phyloP scores from a whole-genome alignment of 345 rosid genomes.

The Pelargonium nanum region DNA sequence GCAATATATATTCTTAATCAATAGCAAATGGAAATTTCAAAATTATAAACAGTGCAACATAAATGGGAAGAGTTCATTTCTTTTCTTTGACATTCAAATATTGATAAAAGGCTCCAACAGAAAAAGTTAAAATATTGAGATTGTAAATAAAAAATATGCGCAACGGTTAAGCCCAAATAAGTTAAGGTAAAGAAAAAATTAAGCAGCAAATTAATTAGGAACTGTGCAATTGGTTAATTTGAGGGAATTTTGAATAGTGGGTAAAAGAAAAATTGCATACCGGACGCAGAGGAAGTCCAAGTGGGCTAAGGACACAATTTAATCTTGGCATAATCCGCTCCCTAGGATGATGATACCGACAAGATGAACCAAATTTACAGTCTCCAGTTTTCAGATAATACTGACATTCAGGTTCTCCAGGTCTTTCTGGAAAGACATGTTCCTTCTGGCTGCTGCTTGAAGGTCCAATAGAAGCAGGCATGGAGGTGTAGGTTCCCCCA shows the following conservation, averaged over 20 bases:
- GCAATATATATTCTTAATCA: too few species aligned
- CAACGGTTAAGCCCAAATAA: too few species aligned
- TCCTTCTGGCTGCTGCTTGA: conserved; percentile 53
- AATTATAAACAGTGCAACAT: too few species aligned
- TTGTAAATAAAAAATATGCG: too few species aligned
- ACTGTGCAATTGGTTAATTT: too few species aligned
- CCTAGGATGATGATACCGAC: conserved; percentile 87
- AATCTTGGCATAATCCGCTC: conserved; percentile 48
- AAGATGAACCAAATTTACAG: conserved; percentile 80
- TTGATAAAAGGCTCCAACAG: background rate
- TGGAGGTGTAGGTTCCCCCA: conserved; percentile 46
- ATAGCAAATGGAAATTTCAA: too few species aligned
- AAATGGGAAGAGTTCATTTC: background rate
- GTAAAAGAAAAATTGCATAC: conserved; percentile 33
- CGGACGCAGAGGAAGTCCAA: conserved; percentile 87
- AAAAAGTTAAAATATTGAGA: background rate
- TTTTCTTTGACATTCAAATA: background rate
- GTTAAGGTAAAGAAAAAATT: background rate
- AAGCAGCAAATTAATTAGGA: background rate
- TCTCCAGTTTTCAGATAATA: conserved; percentile 83
- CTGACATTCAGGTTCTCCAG: conserved; percentile 84
- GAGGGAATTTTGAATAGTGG: too few species aligned
- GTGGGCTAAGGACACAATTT: conserved; percentile 53
- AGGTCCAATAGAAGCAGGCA: conserved; percentile 35
- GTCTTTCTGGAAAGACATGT: conserved; percentile 83